Evolutionary conservation across 169 alveolate genomes (phyloP).

Genomic region (Eimeria tenella): DNA sequence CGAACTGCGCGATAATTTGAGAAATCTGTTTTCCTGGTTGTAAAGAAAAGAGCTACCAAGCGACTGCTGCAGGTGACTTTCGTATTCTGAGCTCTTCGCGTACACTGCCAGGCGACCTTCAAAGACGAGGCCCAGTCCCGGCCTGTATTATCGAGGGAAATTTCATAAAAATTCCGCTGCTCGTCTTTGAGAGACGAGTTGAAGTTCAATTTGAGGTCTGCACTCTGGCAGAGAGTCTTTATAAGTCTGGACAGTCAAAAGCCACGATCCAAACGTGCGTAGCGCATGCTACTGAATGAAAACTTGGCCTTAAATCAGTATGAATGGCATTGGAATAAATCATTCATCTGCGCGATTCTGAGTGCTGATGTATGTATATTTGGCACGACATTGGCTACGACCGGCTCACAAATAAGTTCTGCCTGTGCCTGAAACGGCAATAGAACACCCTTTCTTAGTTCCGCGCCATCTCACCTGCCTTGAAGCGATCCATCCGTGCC

Average conservation of each 20-base stretch:
- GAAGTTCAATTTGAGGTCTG: slow-evolving; percentile 88
- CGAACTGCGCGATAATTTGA: no score
- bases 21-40: no score
- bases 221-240: slow-evolving; percentile 70
- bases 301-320: background rate
- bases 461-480: slow-evolving; percentile 82
- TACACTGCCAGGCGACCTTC: slow-evolving; percentile 92
- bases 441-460: background rate
- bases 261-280: background rate
- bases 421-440: no score
- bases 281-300: background rate
- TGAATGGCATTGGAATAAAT: background rate
- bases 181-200: slow-evolving; percentile 89
- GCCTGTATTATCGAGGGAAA: slow-evolving; percentile 90
- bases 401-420: no score
- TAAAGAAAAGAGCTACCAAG: no score
- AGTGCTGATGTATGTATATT: no score
- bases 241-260: slow-evolving; percentile 29
- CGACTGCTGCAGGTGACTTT: no score
- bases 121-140: slow-evolving; percentile 87
- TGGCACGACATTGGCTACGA: no score
- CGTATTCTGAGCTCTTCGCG: background rate
- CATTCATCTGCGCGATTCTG: no score
- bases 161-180: slow-evolving; percentile 90
- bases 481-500: slow-evolving; percentile 87